A percentile compares a stretch with the other conserved stretches of the same genome.
Evolutionary conservation across 495 filamentous ascomycete species (phyloP).

Genomic region (Neurospora sp.): DNA sequence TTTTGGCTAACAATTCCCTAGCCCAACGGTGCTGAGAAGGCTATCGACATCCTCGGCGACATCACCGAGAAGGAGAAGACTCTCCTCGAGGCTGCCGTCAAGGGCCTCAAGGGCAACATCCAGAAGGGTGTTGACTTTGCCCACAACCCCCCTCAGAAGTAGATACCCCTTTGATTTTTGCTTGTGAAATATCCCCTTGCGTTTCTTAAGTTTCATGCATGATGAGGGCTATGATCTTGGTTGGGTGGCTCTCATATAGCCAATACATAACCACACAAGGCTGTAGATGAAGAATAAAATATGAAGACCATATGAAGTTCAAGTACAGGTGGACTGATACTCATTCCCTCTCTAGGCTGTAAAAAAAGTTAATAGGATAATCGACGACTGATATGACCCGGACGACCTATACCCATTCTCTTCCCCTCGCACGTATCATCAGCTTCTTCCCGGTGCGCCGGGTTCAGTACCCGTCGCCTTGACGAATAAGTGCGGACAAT

Average conservation of each 20-base stretch:
- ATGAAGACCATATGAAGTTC: neutral
- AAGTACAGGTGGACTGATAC: slow-evolving; percentile 15
- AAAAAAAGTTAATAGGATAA: slow-evolving; percentile 1
- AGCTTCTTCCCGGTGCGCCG: neutral
- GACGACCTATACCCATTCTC: slow-evolving; percentile 1
- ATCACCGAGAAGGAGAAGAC: slow-evolving; percentile 77
- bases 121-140: slow-evolving; percentile 83
- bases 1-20: slow-evolving; percentile 28
- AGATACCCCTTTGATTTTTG: slow-evolving; percentile 15
- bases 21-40: slow-evolving; percentile 75
- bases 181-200: neutral
- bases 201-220: neutral
- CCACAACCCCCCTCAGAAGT: slow-evolving; percentile 55
- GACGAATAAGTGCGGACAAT: neutral
- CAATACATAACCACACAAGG: neutral
- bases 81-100: slow-evolving; percentile 63
- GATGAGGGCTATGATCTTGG: neutral
- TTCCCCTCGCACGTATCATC: neutral
- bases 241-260: slow-evolving; percentile 3
- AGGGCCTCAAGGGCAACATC: slow-evolving; percentile 83
- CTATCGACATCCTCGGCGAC: slow-evolving; percentile 60
- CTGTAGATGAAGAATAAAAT: slow-evolving; percentile 26
- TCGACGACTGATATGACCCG: neutral
- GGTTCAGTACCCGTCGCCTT: neutral
- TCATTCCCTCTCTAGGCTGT: slow-evolving; percentile 10